Evolutionary conservation across 352 stramenopile genomes (phyloP).

Genomic region (Phytophthora cactorum): DNA sequence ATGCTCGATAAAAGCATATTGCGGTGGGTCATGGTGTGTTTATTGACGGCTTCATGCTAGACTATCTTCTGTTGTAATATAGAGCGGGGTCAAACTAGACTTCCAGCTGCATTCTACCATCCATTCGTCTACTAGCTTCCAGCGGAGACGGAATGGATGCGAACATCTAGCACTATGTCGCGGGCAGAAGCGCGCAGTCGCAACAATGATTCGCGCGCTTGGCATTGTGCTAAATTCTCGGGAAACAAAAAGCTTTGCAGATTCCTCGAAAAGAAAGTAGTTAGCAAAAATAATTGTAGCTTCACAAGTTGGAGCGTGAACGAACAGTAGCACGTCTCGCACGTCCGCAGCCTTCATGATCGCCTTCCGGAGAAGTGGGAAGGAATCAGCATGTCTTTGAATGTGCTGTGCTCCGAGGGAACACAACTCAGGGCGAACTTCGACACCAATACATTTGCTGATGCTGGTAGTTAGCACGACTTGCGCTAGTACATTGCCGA

Average conservation of each 20-base stretch:
- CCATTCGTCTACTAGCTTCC: not conserved
- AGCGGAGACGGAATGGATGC: not conserved
- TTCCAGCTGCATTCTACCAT: not conserved
- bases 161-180: not conserved
- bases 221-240: constrained; percentile 7
- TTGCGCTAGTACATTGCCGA: constrained; percentile 13
- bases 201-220: not conserved
- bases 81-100: not conserved
- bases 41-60: not conserved
- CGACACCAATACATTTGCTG: not conserved
- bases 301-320: not conserved
- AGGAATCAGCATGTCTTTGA: not conserved
- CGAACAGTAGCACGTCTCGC: not conserved
- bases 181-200: not conserved
- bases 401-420: not conserved
- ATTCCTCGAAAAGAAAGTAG: constrained; percentile 15
- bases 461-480: constrained; percentile 2
- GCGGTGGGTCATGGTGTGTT: not conserved
- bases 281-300: constrained; percentile 16
- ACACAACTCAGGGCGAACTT: constrained; percentile 7
- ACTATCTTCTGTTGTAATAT: not conserved
- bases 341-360: not conserved
- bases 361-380: constrained; percentile 4
- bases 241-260: constrained; percentile 2
- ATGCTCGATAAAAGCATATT: too few relatives aligned